Evolutionary conservation across 192 early-diverging fungal genomes (phyloP), one percentile per base, ranked within the genome.

Genomic region (Martensiomyces pterosporus): DNA sequence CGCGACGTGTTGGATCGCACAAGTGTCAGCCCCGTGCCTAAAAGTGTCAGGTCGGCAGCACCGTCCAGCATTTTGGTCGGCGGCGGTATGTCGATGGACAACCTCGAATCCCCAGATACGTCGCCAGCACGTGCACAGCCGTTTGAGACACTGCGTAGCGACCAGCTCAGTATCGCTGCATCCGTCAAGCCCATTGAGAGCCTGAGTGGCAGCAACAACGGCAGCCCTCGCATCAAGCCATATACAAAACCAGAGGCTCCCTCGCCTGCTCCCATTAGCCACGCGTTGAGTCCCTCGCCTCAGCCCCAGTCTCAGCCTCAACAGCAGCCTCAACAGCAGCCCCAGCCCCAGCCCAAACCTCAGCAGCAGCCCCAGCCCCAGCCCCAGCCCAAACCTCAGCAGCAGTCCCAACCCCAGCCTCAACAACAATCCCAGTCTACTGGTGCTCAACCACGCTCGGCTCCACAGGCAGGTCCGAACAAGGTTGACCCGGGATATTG

Each of bases 31-130:
- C 69, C 62, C 7, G 69, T 42, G n/a, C 68, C 68, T 21, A 72
- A 72, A 33, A 49, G 39, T 3, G 39, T 55, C 0, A 35, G 53
- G n/a, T 45, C 61, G 6, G 22, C 44, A 2, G 52, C 48, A 9
- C 40, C 69, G 1, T 32, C 43, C 9, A 49, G 47, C 25, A 38
- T 64, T 10, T 54, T 73, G 14, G 62, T 73, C 8, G 69, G 69
- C 13, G 69, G 69, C 24, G 69, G 69, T 27, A 44, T 55, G 54
- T 73, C 69, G 32, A 62, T 61, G 58, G 69, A 73, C 23, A 39
- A 52, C 4, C 18, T 72, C 32, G 19, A 27, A 21, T 29, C n/a
- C 32, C 48, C n/a, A n/a, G n/a, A n/a, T 12, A 21, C 41, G 32
- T 40, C 61, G n/a, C 55, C 56, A 0, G 40, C n/a, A n/a, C n/a